Evolutionary conservation across 2,329 filamentous ascomycete species (phyloP).

Genomic region (Penicillium sp.): DNA sequence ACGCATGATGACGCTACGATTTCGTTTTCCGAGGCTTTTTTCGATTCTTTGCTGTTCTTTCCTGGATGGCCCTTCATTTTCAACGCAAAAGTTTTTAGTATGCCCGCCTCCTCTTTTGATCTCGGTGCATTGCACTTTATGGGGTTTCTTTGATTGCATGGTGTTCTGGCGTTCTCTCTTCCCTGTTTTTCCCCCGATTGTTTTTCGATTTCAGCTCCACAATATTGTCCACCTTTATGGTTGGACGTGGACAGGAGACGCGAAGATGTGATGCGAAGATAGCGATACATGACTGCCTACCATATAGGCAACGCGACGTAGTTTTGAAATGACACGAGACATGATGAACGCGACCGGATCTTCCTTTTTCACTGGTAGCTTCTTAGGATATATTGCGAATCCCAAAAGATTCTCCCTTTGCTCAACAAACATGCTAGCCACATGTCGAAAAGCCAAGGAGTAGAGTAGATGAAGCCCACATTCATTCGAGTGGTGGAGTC

Average conservation of each 20-base stretch:
- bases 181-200: constrained; percentile 9
- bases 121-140: constrained; percentile 12
- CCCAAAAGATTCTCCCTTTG: not conserved
- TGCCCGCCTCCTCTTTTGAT: constrained; percentile 12
- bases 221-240: not conserved
- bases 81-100: constrained; percentile 18
- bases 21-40: constrained; percentile 19
- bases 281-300: constrained; percentile 8
- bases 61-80: constrained; percentile 11
- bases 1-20: constrained; percentile 21
- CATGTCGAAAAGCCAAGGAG: not conserved
- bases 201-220: constrained; percentile 9
- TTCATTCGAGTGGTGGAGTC: not conserved
- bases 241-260: not conserved
- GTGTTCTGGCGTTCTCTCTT: constrained; percentile 16
- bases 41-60: constrained; percentile 17
- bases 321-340: constrained; percentile 6
- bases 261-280: not conserved
- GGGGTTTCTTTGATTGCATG: constrained; percentile 16
- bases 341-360: constrained; percentile 3
- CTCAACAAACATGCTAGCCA: not conserved
- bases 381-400: not conserved
- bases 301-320: constrained; percentile 5
- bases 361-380: not conserved
- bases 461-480: not conserved